These are phyloP conservation scores for Physaria fendleri DNA, from an alignment of 345 rosid species.

Conservation along the genomic window DNA sequence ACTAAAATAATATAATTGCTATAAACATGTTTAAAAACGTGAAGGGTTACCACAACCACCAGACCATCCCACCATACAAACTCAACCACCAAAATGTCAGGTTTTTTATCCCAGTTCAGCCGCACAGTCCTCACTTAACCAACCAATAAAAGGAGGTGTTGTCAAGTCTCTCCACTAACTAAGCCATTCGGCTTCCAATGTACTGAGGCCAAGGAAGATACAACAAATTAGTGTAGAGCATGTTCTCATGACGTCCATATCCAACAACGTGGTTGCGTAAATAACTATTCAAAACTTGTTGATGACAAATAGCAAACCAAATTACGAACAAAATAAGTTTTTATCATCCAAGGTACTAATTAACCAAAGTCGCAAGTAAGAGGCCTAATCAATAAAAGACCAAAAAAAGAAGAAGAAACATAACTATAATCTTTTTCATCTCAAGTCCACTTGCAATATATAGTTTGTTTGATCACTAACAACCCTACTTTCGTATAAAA, in stretches of 20 bases:
- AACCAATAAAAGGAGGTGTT: no score
- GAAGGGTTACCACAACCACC: no score
- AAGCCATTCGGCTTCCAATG: no score
- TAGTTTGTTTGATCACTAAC: no score
- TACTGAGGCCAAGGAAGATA: no score
- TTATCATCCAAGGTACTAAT: background rate
- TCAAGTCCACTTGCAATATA: slow-evolving; percentile 7
- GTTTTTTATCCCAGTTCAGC: no score
- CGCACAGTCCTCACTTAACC: no score
- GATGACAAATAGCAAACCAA: background rate
- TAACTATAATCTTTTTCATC: background rate
- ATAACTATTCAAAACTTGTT: background rate
- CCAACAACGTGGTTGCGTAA: slow-evolving; percentile 8
- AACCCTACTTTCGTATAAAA: background rate
- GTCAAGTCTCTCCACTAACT: no score
- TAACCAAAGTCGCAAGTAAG: background rate
- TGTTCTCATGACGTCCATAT: slow-evolving; percentile 13
- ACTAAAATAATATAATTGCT: no score
- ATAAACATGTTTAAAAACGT: no score
- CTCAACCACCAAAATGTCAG: no score
- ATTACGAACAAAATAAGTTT: background rate
- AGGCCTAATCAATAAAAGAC: background rate
- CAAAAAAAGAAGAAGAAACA: background rate
- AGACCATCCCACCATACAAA: no score
- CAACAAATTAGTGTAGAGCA: background rate